Evolutionary conservation across 805 yeast species (phyloP), one percentile per base, ranked within the genome.

Genomic region (Yamadazyma sp.): DNA sequence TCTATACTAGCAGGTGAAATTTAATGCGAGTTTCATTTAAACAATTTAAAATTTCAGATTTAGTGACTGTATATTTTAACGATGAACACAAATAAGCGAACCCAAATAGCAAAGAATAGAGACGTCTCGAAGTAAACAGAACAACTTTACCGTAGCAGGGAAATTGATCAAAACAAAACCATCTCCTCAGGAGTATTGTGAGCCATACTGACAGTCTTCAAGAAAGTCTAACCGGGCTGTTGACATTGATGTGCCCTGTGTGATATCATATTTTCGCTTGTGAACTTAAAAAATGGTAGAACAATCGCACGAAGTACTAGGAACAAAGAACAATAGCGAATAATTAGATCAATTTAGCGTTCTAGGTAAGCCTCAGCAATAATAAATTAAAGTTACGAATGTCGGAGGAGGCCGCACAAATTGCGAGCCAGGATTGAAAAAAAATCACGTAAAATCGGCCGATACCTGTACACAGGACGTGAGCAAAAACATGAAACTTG

Each of bases 1-100:
- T 17, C 11, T 6, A 16, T 28, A 11, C 13, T 16, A 5, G 9
- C 15, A 27, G 28, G 15, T 35, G 38, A 35, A 35, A 35, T 35
- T 35, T 21, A 21, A 35, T 22, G 38, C 38, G 27, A 35, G 38
- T 35, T 35, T 35, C 33, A 35, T 34, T 34, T 27, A 34, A 34
- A 34, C 37, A 25, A 20, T 19, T 34, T 27, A 19, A 22, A 32
- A 34, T 34, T 34, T 27, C 37, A 34, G 37, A 34, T 34, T 34
- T 34, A 34, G 37, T 20, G 37, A 19, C n/a, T 35, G 33, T 29
- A 35, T 35, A 7, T 30, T 12, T 30, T n/a, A 30, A 13, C n/a
- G 26, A 5, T 12, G 14, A 30, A 30, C 21, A 14, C 21, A 28
- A 28, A 28, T 16, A 28, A 28, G 22, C 21, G 32, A 28, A 28